Conservation (phyloP, 495 filamentous ascomycete genomes). For the Xylaria cubensis region DNA sequence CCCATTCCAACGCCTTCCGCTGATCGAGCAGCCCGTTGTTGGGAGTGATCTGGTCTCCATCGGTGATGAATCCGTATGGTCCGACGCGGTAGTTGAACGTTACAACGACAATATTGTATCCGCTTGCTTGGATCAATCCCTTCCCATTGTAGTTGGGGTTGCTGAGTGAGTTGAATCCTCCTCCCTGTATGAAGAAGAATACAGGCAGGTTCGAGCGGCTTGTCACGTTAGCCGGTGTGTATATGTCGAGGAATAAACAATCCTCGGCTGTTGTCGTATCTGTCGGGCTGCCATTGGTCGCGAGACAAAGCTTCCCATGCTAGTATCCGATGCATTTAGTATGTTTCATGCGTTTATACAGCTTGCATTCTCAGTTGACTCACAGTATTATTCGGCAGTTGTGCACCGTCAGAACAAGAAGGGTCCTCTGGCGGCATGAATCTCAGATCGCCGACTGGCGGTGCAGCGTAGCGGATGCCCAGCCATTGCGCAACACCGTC, state of each 20-base stretch:
- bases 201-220: conserved; percentile 59
- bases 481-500: conserved; percentile 66
- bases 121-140: conserved; percentile 61
- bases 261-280: conserved; percentile 52
- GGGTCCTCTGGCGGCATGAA: conserved; percentile 66
- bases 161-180: conserved; percentile 65
- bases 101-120: conserved; percentile 66
- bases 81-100: conserved; percentile 68
- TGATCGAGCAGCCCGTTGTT: conserved; percentile 74
- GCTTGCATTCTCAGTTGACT: conserved; percentile 5
- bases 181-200: conserved; percentile 73
- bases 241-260: conserved; percentile 73
- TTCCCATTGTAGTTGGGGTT: conserved; percentile 65
- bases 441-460: conserved; percentile 63
- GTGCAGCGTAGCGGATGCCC: conserved; percentile 69
- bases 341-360: background rate
- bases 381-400: conserved; percentile 31
- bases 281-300: conserved; percentile 27
- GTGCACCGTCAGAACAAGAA: conserved; percentile 29
- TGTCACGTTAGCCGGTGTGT: conserved; percentile 62
- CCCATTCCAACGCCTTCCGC: conserved; percentile 73
- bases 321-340: conserved; percentile 24
- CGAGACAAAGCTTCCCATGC: conserved; percentile 37
- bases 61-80: conserved; percentile 40
- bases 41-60: conserved; percentile 38